These are phyloP conservation scores for Crepidotus variabilis DNA, from an alignment of 768 basidiomycete genomes.

Conservation along the genomic window DNA sequence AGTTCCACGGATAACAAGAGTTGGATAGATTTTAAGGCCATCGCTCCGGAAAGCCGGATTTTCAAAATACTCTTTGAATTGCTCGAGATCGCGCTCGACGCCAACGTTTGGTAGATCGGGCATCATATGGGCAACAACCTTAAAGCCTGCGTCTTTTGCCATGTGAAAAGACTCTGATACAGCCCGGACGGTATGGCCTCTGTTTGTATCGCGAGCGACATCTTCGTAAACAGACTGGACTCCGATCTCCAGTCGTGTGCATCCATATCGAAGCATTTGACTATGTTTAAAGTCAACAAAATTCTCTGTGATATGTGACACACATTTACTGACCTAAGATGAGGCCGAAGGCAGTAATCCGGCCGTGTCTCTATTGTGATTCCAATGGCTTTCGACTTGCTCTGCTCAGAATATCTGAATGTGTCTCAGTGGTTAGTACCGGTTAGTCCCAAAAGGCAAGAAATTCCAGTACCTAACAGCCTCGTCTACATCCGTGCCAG, in stretches of 20 bases:
- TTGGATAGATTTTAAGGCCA: slow-evolving; percentile 97
- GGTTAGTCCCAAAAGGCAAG: neutral
- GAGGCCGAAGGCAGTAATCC: slow-evolving; percentile 96
- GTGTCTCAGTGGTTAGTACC: slow-evolving; percentile 1
- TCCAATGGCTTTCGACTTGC: slow-evolving; percentile 97
- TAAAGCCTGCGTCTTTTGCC: slow-evolving; percentile 98
- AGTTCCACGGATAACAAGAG: slow-evolving; percentile 95
- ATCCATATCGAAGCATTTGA: slow-evolving; percentile 99
- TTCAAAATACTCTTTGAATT: slow-evolving; percentile 99
- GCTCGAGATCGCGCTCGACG: slow-evolving; percentile 93
- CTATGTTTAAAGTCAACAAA: slow-evolving; percentile 31
- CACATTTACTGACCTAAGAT: slow-evolving; percentile 61
- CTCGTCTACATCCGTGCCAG: slow-evolving; percentile 91
- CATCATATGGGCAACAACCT: slow-evolving; percentile 99
- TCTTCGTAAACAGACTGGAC: slow-evolving; percentile 99
- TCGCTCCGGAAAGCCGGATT: slow-evolving; percentile 97
- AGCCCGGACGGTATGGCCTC: slow-evolving; percentile 96
- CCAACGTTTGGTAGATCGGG: slow-evolving; percentile 98
- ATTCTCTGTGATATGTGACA: neutral
- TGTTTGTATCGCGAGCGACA: slow-evolving; percentile 97
- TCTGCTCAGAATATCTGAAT: slow-evolving; percentile 85
- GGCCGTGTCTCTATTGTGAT: slow-evolving; percentile 99
- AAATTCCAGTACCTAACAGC: slow-evolving; percentile 65
- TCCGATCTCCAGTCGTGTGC: slow-evolving; percentile 96
- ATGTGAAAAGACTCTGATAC: slow-evolving; percentile 97